These are phyloP conservation scores for Echinosophora koreensis DNA, from an alignment of 306 rosid genomes.

Conservation along the genomic window DNA sequence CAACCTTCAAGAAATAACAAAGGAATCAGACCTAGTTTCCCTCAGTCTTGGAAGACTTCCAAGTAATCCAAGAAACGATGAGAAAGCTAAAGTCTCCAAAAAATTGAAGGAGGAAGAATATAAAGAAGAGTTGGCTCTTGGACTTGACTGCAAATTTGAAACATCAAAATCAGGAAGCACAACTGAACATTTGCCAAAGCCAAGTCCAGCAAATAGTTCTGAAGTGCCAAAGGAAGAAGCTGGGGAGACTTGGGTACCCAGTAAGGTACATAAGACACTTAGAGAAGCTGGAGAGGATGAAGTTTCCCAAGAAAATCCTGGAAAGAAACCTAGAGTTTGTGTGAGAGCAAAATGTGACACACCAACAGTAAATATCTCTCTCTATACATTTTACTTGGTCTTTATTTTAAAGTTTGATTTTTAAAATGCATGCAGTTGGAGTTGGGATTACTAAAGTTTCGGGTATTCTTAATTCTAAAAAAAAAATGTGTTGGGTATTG, in stretches of 20 bases:
- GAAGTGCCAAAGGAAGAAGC: slow-evolving; percentile 62
- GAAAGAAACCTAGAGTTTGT: slow-evolving; percentile 80
- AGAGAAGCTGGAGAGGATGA: slow-evolving; percentile 65
- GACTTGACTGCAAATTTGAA: slow-evolving; percentile 62
- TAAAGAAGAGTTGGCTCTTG: slow-evolving; percentile 60
- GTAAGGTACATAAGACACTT: slow-evolving; percentile 49
- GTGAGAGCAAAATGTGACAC: slow-evolving; percentile 79
- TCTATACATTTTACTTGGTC: neutral
- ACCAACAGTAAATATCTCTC: slow-evolving; percentile 65
- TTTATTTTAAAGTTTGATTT: neutral
- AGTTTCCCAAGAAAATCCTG: slow-evolving; percentile 58
- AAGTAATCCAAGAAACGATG: slow-evolving; percentile 39
- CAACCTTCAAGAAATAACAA: slow-evolving; percentile 22
- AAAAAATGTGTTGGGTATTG: too few relatives aligned
- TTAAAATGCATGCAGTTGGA: too few relatives aligned
- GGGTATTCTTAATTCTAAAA: too few relatives aligned
- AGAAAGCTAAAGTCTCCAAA: slow-evolving; percentile 47
- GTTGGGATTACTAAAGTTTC: too few relatives aligned
- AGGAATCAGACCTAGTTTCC: slow-evolving; percentile 62
- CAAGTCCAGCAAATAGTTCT: slow-evolving; percentile 54
- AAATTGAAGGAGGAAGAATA: slow-evolving; percentile 41
- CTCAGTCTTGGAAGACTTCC: slow-evolving; percentile 74
- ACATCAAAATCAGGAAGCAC: slow-evolving; percentile 54
- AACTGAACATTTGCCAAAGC: slow-evolving; percentile 37
- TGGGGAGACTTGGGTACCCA: slow-evolving; percentile 57